Evolutionary conservation across 2,329 filamentous ascomycete species (phyloP).

Genomic region (Cercospora zeina): DNA sequence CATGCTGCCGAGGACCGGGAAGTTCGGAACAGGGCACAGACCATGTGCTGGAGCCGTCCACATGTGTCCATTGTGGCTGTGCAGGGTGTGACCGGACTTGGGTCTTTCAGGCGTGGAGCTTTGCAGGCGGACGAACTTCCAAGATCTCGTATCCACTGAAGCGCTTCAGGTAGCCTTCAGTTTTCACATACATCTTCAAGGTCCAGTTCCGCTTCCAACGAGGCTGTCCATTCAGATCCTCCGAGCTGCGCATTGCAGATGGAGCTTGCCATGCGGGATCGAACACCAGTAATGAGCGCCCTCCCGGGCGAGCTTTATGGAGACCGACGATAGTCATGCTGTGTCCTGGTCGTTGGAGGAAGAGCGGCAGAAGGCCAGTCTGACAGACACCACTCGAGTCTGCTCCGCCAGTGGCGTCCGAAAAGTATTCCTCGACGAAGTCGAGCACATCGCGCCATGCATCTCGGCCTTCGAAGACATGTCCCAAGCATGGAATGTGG

Average conservation of each 20-base stretch:
- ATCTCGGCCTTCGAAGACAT: conserved; percentile 57
- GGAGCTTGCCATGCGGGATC: conserved; percentile 80
- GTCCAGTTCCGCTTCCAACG: conserved; percentile 36
- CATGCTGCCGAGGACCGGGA: background rate
- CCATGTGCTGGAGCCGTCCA: background rate
- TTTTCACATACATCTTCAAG: conserved; percentile 71
- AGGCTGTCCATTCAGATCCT: conserved; percentile 44
- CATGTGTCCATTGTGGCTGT: conserved; percentile 8
- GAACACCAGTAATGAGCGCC: conserved; percentile 74
- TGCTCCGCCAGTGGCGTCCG: conserved; percentile 52
- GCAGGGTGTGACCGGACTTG: background rate
- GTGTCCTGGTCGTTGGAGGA: conserved; percentile 86
- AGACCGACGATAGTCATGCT: conserved; percentile 87
- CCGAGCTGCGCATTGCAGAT: conserved; percentile 55
- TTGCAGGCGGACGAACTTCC: conserved; percentile 13
- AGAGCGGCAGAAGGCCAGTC: conserved; percentile 42
- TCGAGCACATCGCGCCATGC: conserved; percentile 58
- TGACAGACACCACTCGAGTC: conserved; percentile 50
- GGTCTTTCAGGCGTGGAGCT: background rate
- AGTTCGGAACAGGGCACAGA: background rate
- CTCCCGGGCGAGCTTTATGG: conserved; percentile 66
- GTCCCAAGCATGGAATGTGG: conserved; percentile 56
- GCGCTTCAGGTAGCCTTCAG: conserved; percentile 64
- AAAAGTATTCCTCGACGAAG: conserved; percentile 72
- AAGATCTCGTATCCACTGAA: conserved; percentile 73